Evolutionary conservation across 495 filamentous ascomycete species (phyloP).

Genomic region (Amphirosellinia nigrospora): DNA sequence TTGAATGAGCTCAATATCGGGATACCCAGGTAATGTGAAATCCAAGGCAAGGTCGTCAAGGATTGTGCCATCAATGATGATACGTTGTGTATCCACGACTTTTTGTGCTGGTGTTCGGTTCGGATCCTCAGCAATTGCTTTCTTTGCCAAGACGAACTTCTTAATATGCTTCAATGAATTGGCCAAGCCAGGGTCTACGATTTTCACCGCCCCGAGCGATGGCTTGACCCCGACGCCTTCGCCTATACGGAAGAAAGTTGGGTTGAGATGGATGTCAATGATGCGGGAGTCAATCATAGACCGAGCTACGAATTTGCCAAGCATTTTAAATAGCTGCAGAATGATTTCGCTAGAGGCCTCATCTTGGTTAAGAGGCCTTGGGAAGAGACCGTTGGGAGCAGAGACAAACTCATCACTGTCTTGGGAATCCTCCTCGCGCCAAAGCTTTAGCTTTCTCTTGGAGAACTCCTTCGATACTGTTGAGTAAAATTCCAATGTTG

Average conservation of each 20-base stretch:
- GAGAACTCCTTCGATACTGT: conserved; percentile 97
- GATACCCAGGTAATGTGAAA: conserved; percentile 94
- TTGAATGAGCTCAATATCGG: conserved; percentile 80
- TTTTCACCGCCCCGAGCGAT: conserved; percentile 89
- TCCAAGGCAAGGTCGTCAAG: conserved; percentile 91
- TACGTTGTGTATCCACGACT: conserved; percentile 66
- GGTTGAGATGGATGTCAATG: conserved; percentile 97
- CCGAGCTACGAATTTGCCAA: conserved; percentile 96
- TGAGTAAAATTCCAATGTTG: conserved; percentile 98
- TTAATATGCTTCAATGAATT: conserved; percentile 86
- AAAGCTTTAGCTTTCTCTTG: conserved; percentile 94
- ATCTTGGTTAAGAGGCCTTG: conserved; percentile 85
- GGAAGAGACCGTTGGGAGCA: conserved; percentile 86
- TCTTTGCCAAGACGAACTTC: conserved; percentile 83
- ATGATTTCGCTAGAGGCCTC: conserved; percentile 84
- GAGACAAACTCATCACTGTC: conserved; percentile 84
- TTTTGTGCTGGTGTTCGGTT: conserved; percentile 71
- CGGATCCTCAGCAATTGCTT: conserved; percentile 73
- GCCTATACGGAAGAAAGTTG: conserved; percentile 95
- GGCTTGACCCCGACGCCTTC: conserved; percentile 78
- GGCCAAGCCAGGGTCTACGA: conserved; percentile 86
- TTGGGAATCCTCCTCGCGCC: conserved; percentile 88
- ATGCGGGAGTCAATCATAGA: conserved; percentile 99
- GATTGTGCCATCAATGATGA: conserved; percentile 71
- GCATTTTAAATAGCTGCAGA: conserved; percentile 86